Evolutionary conservation across 306 rosid species (phyloP).

Genomic region (Lathyrus oleraceus): DNA sequence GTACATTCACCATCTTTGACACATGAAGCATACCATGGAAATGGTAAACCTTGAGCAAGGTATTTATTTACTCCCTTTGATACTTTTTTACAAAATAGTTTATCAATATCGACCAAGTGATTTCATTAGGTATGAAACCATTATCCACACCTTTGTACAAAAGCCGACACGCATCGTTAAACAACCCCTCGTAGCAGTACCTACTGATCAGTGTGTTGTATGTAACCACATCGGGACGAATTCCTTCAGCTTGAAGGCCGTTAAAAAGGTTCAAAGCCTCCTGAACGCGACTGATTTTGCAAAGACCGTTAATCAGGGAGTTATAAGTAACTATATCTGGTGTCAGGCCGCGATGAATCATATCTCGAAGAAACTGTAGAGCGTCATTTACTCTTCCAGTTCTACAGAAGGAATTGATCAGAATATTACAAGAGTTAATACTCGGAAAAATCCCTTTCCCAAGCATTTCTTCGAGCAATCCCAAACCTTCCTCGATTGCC

Average conservation of each 20-base stretch:
- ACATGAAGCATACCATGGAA: slow-evolving; percentile 46
- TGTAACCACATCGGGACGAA: slow-evolving; percentile 69
- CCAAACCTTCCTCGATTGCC: slow-evolving; percentile 68
- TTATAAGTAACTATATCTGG: slow-evolving; percentile 91
- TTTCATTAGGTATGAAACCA: slow-evolving; percentile 71
- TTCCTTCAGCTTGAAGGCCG: slow-evolving; percentile 67
- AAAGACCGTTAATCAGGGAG: slow-evolving; percentile 78
- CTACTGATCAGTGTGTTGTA: slow-evolving; percentile 76
- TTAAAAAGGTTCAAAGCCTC: slow-evolving; percentile 78
- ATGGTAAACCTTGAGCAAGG: slow-evolving; percentile 10
- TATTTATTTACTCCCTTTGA: slow-evolving; percentile 26
- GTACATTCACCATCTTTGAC: slow-evolving; percentile 72
- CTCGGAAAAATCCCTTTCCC: slow-evolving; percentile 59
- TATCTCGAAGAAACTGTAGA: slow-evolving; percentile 67
- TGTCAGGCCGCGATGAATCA: slow-evolving; percentile 64
- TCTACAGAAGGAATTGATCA: slow-evolving; percentile 76
- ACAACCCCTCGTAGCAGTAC: slow-evolving; percentile 64
- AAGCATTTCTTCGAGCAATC: slow-evolving; percentile 76
- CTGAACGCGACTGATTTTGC: slow-evolving; percentile 58
- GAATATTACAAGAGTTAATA: slow-evolving; percentile 66
- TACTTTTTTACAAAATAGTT: slow-evolving; percentile 44
- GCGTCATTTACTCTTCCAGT: slow-evolving; percentile 70
- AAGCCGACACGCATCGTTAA: slow-evolving; percentile 64
- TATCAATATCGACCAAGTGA: slow-evolving; percentile 78
- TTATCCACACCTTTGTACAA: slow-evolving; percentile 63